A percentile compares a stretch with the other conserved stretches of the same genome.
These are phyloP conservation scores for Globisporangium splendens DNA, from an alignment of 352 stramenopile genomes.

Conservation along the genomic window DNA sequence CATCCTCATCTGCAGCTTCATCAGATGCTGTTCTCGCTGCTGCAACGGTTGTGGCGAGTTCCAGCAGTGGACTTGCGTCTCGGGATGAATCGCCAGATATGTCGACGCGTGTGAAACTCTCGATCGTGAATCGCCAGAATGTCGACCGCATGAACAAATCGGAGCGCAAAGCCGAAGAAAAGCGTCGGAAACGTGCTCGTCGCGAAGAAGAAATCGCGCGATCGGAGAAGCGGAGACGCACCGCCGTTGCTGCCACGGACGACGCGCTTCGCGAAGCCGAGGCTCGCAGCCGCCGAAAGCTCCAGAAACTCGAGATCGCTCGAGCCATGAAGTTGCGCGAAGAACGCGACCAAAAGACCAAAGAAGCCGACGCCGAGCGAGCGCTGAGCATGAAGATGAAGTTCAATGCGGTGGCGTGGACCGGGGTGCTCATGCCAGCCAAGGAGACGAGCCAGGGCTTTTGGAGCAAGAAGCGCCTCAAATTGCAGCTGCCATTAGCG, in stretches of 20 bases:
- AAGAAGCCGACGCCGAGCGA: conserved; percentile 44
- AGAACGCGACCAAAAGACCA: conserved; percentile 49
- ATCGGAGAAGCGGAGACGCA: conserved; percentile 73
- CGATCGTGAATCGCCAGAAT: conserved; percentile 62
- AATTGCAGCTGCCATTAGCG: conserved; percentile 40
- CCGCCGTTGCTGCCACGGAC: conserved; percentile 71
- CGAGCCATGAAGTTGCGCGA: conserved; percentile 56
- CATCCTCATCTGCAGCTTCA: neutral
- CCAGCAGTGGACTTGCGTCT: neutral
- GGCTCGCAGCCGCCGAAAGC: conserved; percentile 54
- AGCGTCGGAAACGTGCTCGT: conserved; percentile 63
- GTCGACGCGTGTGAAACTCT: conserved; percentile 56
- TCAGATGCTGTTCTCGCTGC: conserved; percentile 6
- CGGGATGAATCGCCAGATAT: conserved; percentile 21
- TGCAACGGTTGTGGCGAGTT: conserved; percentile 2
- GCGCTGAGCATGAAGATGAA: conserved; percentile 51
- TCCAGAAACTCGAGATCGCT: conserved; percentile 69
- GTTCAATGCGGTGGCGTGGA: conserved; percentile 56
- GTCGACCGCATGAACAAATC: conserved; percentile 81
- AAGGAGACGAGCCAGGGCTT: conserved; percentile 33
- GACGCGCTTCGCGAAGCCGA: conserved; percentile 81
- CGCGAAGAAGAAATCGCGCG: conserved; percentile 77
- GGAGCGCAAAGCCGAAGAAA: conserved; percentile 84
- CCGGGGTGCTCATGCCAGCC: conserved; percentile 36
- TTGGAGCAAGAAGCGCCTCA: conserved; percentile 57